These are phyloP conservation scores for Hymenoscyphus infarciens DNA, from an alignment of 2,329 filamentous ascomycete species.

Conservation along the genomic window DNA sequence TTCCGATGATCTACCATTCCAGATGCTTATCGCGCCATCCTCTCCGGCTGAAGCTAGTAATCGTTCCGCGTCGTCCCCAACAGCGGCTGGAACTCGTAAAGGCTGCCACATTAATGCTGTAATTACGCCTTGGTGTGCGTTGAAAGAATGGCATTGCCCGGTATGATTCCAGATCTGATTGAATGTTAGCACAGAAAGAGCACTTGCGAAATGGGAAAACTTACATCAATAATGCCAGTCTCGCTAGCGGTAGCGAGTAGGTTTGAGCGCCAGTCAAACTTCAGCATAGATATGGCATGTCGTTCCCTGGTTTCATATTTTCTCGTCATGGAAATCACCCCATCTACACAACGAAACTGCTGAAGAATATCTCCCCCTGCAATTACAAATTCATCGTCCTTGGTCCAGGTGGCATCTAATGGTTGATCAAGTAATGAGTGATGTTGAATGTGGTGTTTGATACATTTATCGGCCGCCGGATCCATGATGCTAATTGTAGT, in stretches of 20 bases:
- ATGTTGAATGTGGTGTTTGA: conserved; percentile 46
- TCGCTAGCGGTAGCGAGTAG: conserved; percentile 58
- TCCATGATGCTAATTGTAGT: conserved; percentile 53
- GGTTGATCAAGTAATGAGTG: conserved; percentile 50
- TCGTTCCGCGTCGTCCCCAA: conserved; percentile 42
- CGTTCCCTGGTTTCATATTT: conserved; percentile 52
- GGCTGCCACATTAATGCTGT: conserved; percentile 61
- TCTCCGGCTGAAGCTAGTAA: conserved; percentile 60
- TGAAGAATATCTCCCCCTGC: conserved; percentile 55
- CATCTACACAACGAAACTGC: conserved; percentile 46
- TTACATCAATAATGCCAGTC: conserved; percentile 57
- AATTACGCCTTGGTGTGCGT: conserved; percentile 56
- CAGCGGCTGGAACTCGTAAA: conserved; percentile 38
- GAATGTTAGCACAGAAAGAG: conserved; percentile 39
- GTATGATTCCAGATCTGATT: conserved; percentile 38
- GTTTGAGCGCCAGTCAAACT: conserved; percentile 52
- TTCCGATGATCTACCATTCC: conserved; percentile 55
- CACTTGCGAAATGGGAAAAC: conserved; percentile 26
- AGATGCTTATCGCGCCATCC: conserved; percentile 59
- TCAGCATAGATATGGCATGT: conserved; percentile 52
- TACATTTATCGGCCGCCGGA: conserved; percentile 18
- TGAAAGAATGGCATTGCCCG: conserved; percentile 53
- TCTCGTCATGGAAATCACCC: conserved; percentile 43
- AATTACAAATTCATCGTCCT: conserved; percentile 54
- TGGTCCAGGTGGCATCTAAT: conserved; percentile 59